Base-by-base conservation (phyloP, 202 grass and related monocot genomes). In the Dendrocalamus latiflorus region DNA sequence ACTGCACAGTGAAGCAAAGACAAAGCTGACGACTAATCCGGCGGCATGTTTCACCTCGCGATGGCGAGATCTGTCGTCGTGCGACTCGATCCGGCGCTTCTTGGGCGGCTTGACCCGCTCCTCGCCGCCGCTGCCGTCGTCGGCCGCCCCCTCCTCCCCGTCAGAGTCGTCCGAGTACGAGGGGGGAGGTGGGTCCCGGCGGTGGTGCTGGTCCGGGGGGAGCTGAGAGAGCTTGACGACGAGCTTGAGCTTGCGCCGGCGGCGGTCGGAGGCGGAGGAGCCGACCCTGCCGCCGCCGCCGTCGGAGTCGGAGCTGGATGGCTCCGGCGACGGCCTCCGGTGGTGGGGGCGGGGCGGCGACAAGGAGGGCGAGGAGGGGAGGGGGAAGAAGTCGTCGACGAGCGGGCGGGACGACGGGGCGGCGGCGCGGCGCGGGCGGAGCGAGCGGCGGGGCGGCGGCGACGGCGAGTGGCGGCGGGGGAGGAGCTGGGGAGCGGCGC, bases 161-260 rank as follows among this genome's bases (percentile, higher is more conserved):
- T 93, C 95, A 6, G 80, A 88, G 28, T 76, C 83, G 38, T 86
- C 89, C 37, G 87, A 81, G 74, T 84, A 90, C n/a, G 84, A 74
- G n/a, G 75, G 86, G 16, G 87, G 86, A 37, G 87, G 87, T 51
- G 89, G 84, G 64, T 57, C 70, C 70, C 70, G 71, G 28, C 77
- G 50, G 14, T 80, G 86, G 5, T 81, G 17, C 65, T 87, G 86
- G 71, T 83, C 85, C 43, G 76, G 80, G 14, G 79, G 74, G 26
- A 89, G 70, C 74, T 79, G 87, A 26, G 91, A 87, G 33, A 96
- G 81, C 87, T 92, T 95, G 65, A 90, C 86, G 1, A 99, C 89
- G 20, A 99, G 85, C 89, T 99, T 96, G 66, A 99, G 87, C 89
- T 96, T 93, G 62, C 91, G 86, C n/a, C 89, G 83, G 28, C 88